Conservation (phyloP, 2,329 filamentous ascomycete genomes). For the Capronia coronata region DNA sequence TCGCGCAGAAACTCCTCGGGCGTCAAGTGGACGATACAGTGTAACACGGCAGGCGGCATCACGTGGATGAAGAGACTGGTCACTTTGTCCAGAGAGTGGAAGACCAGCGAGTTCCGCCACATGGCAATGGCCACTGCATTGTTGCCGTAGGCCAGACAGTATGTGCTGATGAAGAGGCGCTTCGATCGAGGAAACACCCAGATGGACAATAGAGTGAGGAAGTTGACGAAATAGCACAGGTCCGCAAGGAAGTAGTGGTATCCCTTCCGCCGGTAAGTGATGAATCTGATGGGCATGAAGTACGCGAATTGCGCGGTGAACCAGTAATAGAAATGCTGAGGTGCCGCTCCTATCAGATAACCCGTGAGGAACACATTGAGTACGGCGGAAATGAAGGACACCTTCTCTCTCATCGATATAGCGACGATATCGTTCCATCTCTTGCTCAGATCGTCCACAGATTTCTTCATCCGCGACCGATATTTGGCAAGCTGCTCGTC, state of each 20-base stretch:
- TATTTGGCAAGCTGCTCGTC: constrained; percentile 93
- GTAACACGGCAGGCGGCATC: constrained; percentile 91
- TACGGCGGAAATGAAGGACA: constrained; percentile 91
- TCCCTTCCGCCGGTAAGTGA: constrained; percentile 81
- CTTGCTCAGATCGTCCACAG: constrained; percentile 77
- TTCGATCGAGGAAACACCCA: constrained; percentile 91
- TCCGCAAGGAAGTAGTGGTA: constrained; percentile 98
- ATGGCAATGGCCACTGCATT: constrained; percentile 97
- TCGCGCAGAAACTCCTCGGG: constrained; percentile 56
- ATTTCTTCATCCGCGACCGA: constrained; percentile 74
- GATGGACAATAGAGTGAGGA: constrained; percentile 71
- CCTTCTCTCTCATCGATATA: constrained; percentile 85
- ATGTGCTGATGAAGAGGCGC: constrained; percentile 83
- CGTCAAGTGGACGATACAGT: constrained; percentile 83
- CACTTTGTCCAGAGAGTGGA: constrained; percentile 97
- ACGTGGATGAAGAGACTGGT: constrained; percentile 98
- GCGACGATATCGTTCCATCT: constrained; percentile 85
- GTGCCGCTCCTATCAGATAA: constrained; percentile 80
- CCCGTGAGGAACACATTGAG: constrained; percentile 97
- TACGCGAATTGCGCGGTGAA: constrained; percentile 82
- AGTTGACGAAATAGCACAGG: constrained; percentile 96
- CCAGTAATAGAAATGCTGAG: constrained; percentile 86
- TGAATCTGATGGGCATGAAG: constrained; percentile 94
- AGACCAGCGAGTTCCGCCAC: constrained; percentile 98
- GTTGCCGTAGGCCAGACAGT: constrained; percentile 89